Evolutionary conservation across 495 filamentous ascomycete genomes (phyloP), one percentile per base, ranked within the genome.

Genomic region (Talaromyces wortmannii): DNA sequence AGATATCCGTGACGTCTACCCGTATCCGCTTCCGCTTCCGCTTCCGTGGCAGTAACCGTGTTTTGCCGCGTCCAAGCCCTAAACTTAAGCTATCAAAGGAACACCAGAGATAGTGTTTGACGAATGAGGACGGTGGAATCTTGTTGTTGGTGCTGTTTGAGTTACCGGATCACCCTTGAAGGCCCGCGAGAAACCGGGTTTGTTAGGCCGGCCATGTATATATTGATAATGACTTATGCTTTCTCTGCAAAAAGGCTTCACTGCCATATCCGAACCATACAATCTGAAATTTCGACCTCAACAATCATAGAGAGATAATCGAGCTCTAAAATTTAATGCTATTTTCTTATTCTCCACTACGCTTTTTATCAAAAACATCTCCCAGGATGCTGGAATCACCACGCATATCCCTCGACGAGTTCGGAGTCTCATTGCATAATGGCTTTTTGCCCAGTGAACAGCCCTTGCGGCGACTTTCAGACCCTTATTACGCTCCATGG

Each of bases 401-500:
- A 40, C 76, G 92, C 45, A 85, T 94, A 23, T 67, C 73, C 50
- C 75, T 91, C 46, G 78, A 85, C 60, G 83, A 95, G 58, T 97
- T 95, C 73, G 84, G 83, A 59, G 83, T 97, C 69, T 95, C 91
- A 46, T 76, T 82, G 48, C 74, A 81, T 31, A 80, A 90, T 72
- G 94, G 94, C 55, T 98, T 98, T 72, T 84, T 98, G 36, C 90
- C 94, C 0, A 69, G 82, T n/a, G 77, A 82, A 55, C 73, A 86
- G 44, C 94, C 94, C 49, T 74, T 97, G 55, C 80, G 83, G 54
- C 70, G 76, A 54, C 80, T 97, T 42, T 80, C 88, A 4, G 83
- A 92, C 60, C 79, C 83, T 7, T 96, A 96, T 76, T 98, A 96
- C 68, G 79, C 82, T 58, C 85, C 86, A 57, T 98, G 94, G 94